A percentile compares a stretch with the other conserved stretches of the same genome.
phyloP scores from a whole-genome alignment of 371 early-diverging fungal species.

The Haplosporangium sp. region DNA sequence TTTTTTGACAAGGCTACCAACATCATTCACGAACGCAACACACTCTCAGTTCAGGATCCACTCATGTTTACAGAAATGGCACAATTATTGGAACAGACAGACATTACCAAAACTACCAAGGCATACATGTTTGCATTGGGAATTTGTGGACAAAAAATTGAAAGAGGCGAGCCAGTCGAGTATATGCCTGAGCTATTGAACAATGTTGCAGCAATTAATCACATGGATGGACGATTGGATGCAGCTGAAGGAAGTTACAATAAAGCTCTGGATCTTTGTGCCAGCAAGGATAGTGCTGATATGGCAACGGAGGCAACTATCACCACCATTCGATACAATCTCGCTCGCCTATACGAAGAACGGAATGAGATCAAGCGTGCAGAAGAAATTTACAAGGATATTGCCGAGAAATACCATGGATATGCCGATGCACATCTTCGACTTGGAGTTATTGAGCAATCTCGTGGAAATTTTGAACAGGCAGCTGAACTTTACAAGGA shows the following conservation, averaged over 20 bases:
- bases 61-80: constrained; percentile 71
- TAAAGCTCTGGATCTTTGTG: constrained; percentile 56
- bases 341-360: constrained; percentile 84
- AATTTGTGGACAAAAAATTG: constrained; percentile 54
- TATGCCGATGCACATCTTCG: constrained; percentile 84
- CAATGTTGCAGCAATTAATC: constrained; percentile 84
- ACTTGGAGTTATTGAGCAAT: constrained; percentile 76
- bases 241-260: constrained; percentile 55
- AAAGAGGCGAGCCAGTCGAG: constrained; percentile 52
- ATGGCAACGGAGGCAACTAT: constrained; percentile 39
- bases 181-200: constrained; percentile 80
- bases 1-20: constrained; percentile 70
- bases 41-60: constrained; percentile 63
- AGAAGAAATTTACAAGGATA: constrained; percentile 68
- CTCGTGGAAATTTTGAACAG: constrained; percentile 61
- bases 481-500: constrained; percentile 75
- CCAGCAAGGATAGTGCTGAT: constrained; percentile 32
- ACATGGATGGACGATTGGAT: constrained; percentile 62
- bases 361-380: constrained; percentile 72
- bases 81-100: constrained; percentile 70
- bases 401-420: constrained; percentile 75
- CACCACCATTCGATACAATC: constrained; percentile 82
- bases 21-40: constrained; percentile 57
- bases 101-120: constrained; percentile 62
- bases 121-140: constrained; percentile 63